These are phyloP conservation scores for Peronospora belbahrii DNA, from an alignment of 352 stramenopile species.

Conservation along the genomic window DNA sequence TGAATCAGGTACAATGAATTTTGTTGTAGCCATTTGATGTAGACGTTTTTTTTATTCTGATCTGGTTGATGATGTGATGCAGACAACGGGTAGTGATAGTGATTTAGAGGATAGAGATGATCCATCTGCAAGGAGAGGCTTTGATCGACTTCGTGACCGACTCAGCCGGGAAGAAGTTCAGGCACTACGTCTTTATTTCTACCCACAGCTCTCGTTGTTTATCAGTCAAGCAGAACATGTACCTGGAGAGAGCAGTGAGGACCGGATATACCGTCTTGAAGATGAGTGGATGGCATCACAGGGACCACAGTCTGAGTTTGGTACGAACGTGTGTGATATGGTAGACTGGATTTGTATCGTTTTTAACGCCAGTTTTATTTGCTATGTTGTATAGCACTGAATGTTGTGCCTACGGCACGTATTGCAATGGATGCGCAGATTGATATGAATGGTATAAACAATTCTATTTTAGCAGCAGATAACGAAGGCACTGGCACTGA, in stretches of 20 bases:
- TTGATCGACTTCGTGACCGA: conserved; percentile 71
- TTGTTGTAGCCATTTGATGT: neutral
- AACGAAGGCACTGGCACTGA: conserved; percentile 86
- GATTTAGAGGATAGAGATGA: conserved; percentile 59
- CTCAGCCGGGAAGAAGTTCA: conserved; percentile 84
- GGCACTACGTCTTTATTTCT: conserved; percentile 79
- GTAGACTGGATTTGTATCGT: neutral
- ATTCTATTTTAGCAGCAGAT: conserved; percentile 72
- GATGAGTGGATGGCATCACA: conserved; percentile 86
- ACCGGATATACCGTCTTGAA: conserved; percentile 84
- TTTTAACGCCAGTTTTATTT: neutral
- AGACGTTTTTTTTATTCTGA: neutral
- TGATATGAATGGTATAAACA: conserved; percentile 78
- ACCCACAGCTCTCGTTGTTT: conserved; percentile 76
- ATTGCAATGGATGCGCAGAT: conserved; percentile 78
- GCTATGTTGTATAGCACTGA: conserved; percentile 43
- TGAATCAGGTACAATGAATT: conserved; percentile 56
- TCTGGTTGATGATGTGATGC: conserved; percentile 4
- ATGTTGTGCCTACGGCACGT: conserved; percentile 62
- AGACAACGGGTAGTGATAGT: conserved; percentile 29
- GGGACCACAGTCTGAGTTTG: conserved; percentile 83
- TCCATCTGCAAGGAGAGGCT: conserved; percentile 45
- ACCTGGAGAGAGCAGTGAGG: conserved; percentile 69
- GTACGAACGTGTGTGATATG: conserved; percentile 24
- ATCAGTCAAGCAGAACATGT: conserved; percentile 77